Evolutionary conservation across 1,139 yeast species (phyloP).

Genomic region (Spencermartinsiella ligniputridi): DNA sequence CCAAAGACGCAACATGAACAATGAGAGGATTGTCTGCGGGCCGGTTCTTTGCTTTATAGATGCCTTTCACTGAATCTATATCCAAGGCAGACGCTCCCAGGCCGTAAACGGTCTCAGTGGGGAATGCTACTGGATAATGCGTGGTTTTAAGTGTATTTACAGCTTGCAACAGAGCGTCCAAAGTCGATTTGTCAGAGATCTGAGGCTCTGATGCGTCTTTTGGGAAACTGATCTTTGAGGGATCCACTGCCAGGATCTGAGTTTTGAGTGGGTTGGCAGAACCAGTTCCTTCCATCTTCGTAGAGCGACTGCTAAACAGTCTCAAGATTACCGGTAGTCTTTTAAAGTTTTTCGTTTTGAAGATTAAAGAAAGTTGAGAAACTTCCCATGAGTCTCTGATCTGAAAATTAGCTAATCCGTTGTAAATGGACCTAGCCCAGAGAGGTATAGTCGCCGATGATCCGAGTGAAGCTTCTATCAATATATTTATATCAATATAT

Average conservation of each 20-base stretch:
- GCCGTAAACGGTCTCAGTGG: slow-evolving; percentile 97
- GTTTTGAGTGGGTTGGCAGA: slow-evolving; percentile 29
- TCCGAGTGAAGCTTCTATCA: no score
- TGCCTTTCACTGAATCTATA: slow-evolving; percentile 68
- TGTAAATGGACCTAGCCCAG: no score
- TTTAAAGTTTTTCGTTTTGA: neutral
- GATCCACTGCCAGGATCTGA: slow-evolving; percentile 43
- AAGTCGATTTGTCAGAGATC: slow-evolving; percentile 38
- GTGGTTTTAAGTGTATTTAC: slow-evolving; percentile 51
- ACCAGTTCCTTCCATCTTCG: neutral
- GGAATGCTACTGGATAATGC: slow-evolving; percentile 75
- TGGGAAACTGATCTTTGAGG: slow-evolving; percentile 39
- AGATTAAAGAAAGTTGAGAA: neutral
- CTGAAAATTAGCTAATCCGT: no score
- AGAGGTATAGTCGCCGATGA: no score
- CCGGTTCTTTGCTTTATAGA: slow-evolving; percentile 82
- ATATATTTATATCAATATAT: no score
- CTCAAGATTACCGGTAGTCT: neutral
- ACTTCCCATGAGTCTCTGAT: no score
- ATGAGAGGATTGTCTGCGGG: slow-evolving; percentile 95
- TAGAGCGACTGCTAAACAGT: slow-evolving; percentile 2
- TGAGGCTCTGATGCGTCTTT: slow-evolving; percentile 21
- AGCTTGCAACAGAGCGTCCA: slow-evolving; percentile 50
- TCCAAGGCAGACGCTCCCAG: slow-evolving; percentile 81
- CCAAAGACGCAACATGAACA: slow-evolving; percentile 75